phyloP scores from a whole-genome alignment of 1,284 basidiomycete species.

The Pascua guehoae region DNA sequence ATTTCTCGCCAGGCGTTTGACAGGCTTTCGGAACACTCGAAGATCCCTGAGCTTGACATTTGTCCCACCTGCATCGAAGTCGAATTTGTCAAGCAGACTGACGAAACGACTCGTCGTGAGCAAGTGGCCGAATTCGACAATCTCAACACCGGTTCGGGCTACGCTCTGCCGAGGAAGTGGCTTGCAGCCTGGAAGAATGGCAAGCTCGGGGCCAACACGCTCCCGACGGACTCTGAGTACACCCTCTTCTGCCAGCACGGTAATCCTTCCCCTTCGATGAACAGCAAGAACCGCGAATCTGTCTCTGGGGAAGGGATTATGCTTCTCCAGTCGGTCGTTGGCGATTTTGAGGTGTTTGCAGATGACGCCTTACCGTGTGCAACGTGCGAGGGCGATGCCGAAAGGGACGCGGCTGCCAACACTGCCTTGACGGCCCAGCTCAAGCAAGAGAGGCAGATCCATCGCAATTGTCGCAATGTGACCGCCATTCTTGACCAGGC shows the following conservation, averaged over 20 bases:
- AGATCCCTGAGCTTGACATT: constrained; percentile 21
- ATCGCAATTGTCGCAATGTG: constrained; percentile 4
- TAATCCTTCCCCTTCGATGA: constrained; percentile 13
- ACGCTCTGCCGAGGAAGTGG: constrained; percentile 29
- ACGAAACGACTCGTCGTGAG: constrained; percentile 1
- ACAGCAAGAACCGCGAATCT: not conserved
- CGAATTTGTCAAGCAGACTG: constrained; percentile 6
- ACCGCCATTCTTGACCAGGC: constrained; percentile 12
- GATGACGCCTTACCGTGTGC: constrained; percentile 14
- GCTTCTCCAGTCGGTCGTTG: constrained; percentile 29
- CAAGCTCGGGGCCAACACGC: not conserved
- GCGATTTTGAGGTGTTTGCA: constrained; percentile 23
- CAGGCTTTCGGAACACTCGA: constrained; percentile 9
- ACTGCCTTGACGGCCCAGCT: constrained; percentile 2
- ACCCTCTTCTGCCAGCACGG: constrained; percentile 35
- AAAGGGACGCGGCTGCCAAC: not conserved
- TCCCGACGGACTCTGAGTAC: constrained; percentile 22
- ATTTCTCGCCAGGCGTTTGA: constrained; percentile 31
- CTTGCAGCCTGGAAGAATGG: constrained; percentile 26
- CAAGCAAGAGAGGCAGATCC: constrained; percentile 10
- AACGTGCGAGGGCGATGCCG: constrained; percentile 8
- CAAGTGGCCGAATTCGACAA: constrained; percentile 23
- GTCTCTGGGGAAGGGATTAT: constrained; percentile 10
- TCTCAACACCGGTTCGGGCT: constrained; percentile 19
- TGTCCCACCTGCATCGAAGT: constrained; percentile 29